Percentiles rank a stretch among this genome's conserved stretches.
Conservation (phyloP, 2,329 filamentous ascomycete species). For the Beauveria sp. region DNA sequence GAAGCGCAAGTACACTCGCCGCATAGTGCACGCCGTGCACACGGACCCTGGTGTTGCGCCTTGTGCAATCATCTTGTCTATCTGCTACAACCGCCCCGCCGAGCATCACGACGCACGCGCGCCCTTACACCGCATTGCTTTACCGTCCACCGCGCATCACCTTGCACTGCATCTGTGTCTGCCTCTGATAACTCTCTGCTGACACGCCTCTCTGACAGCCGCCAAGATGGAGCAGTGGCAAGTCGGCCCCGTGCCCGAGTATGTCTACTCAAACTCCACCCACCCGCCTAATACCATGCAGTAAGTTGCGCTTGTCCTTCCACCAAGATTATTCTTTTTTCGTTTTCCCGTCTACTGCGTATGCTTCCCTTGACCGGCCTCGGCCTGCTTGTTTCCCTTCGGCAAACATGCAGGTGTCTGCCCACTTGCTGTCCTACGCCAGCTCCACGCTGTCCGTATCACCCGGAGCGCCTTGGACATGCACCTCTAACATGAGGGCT, state of each 20-base stretch:
- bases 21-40: neutral
- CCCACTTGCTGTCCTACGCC: neutral
- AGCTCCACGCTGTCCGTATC: neutral
- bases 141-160: neutral
- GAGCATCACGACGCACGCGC: conserved; percentile 1
- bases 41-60: neutral
- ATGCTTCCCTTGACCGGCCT: neutral
- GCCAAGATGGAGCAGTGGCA: conserved; percentile 51
- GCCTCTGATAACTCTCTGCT: neutral
- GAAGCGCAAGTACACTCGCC: neutral
- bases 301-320: conserved; percentile 40
- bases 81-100: conserved; percentile 2
- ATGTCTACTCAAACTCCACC: conserved; percentile 47
- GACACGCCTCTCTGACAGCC: neutral
- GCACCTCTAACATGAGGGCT: neutral
- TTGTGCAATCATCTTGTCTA: neutral
- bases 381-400: conserved; percentile 3
- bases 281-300: conserved; percentile 50
- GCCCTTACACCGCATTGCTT: conserved; percentile 6
- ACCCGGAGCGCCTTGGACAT: neutral
- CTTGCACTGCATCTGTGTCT: neutral
- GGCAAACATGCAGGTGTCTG: conserved; percentile 1
- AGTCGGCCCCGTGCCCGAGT: conserved; percentile 52
- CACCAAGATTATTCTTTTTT: neutral
- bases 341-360: neutral